These are phyloP conservation scores for Fusarium anguioides DNA, from an alignment of 2,329 filamentous ascomycete species.

Conservation along the genomic window DNA sequence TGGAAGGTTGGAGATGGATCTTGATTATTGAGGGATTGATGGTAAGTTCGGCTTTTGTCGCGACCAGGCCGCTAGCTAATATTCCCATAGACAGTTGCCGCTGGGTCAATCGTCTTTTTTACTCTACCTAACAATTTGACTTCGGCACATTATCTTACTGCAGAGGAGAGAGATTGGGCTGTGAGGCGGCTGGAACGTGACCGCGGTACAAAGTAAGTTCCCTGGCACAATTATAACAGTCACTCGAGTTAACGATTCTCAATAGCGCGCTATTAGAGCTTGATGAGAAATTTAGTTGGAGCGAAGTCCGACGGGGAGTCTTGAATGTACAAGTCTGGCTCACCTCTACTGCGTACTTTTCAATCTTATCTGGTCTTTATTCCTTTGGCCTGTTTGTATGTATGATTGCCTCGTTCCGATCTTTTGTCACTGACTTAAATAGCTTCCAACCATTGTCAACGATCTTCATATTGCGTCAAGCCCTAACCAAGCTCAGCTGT, in stretches of 20 bases:
- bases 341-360: constrained; percentile 4
- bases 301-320: background rate
- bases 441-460: constrained; percentile 1
- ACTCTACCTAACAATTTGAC: background rate
- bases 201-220: background rate
- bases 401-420: rapidly evolving
- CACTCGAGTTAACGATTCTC: background rate
- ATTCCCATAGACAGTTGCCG: background rate
- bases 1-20: constrained; percentile 11
- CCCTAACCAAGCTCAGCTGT: background rate
- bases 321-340: constrained; percentile 4
- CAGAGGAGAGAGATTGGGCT: background rate
- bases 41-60: background rate
- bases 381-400: constrained; percentile 2
- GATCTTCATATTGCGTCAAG: constrained; percentile 1
- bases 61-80: rapidly evolving
- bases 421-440: rapidly evolving
- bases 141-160: background rate
- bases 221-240: rapidly evolving
- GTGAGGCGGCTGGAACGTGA: background rate
- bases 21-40: background rate
- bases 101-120: background rate
- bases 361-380: constrained; percentile 5
- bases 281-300: background rate
- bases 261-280: background rate